A percentile compares a stretch with the other conserved stretches of the same genome.
phyloP scores from a whole-genome alignment of 306 rosid genomes.

The Citrullus mucosospermus region DNA sequence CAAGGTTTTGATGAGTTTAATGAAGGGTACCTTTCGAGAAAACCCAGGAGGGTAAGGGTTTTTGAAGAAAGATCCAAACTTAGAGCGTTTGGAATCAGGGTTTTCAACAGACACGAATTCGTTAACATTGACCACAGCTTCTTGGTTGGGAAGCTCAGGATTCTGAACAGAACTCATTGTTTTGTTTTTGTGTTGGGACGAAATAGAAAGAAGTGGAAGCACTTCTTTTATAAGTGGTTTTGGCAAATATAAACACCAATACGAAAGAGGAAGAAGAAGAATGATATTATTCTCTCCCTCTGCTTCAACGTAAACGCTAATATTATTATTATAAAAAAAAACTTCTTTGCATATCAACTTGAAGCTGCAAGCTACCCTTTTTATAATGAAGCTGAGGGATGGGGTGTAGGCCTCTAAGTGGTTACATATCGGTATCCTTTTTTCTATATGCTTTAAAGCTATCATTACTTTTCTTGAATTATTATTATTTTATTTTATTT shows the following conservation, averaged over 20 bases:
- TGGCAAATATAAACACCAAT: neutral
- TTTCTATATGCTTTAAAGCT: neutral
- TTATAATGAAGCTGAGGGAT: neutral
- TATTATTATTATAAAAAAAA: neutral
- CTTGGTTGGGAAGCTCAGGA: neutral
- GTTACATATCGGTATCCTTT: neutral
- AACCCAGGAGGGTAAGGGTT: constrained; percentile 41
- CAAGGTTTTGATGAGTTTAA: no score
- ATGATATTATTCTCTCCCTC: neutral
- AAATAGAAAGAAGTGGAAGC: neutral
- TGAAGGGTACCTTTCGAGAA: neutral
- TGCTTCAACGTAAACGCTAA: neutral
- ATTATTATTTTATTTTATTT: no score
- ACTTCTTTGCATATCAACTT: neutral
- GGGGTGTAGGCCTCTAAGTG: neutral
- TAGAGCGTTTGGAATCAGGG: neutral
- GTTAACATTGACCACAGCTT: neutral
- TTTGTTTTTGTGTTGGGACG: neutral
- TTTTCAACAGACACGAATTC: constrained; percentile 10
- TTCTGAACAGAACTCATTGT: constrained; percentile 11
- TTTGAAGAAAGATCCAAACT: neutral
- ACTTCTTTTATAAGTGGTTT: neutral
- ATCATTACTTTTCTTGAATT: no score
- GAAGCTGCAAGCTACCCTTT: neutral
- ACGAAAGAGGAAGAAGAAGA: neutral